Evolutionary conservation across 1,139 yeast genomes (phyloP), one percentile per base, ranked within the genome.

Genomic region (Blastobotrys arbuscula): DNA sequence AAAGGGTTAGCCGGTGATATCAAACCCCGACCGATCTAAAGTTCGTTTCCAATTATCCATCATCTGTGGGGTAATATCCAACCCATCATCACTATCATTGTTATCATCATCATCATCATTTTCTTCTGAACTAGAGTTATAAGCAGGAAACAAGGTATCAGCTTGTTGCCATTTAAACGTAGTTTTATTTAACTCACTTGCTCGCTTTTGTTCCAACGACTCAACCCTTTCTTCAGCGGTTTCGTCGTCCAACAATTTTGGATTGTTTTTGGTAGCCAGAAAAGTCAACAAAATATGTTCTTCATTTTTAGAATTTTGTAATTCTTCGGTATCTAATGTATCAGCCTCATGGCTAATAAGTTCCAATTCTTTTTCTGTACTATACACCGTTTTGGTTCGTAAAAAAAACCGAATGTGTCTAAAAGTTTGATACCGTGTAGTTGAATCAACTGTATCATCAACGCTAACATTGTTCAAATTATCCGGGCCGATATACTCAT

Each of bases 231-330:
- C 20, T 18, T 28, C 33, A 3, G 48, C 50, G 16, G 35, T 38
- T 2, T 33, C 18, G 18, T 34, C 38, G 1, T 31, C 34, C 8
- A 37, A 33, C 31, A 37, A 24, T 15, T 36, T 35, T 15, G 42
- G 46, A 33, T 36, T 19, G 13, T 36, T 40, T 16, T 36, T 21
- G 2, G 53, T 47, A 10, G 41, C 23, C n/a, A 50, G 23, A 37
- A 24, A 50, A 2, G 47, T 40, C 37, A 45, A 31, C 8, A 50
- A 18, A 6, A 45, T 18, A 34, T 47, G 44, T 40, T 50, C 53
- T 13, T 47, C 42, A 1, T 28, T 37, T 15, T 24, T 37, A 2
- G 53, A 50, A 6, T 26, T 15, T 4, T 44, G 21, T 35, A 23
- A 28, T 21, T 50, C 53, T 15, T 39, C 12, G 26, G 21, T 13